Evolutionary conservation across 2,329 filamentous ascomycete species (phyloP).

Genomic region (Xylariaceae sp.): DNA sequence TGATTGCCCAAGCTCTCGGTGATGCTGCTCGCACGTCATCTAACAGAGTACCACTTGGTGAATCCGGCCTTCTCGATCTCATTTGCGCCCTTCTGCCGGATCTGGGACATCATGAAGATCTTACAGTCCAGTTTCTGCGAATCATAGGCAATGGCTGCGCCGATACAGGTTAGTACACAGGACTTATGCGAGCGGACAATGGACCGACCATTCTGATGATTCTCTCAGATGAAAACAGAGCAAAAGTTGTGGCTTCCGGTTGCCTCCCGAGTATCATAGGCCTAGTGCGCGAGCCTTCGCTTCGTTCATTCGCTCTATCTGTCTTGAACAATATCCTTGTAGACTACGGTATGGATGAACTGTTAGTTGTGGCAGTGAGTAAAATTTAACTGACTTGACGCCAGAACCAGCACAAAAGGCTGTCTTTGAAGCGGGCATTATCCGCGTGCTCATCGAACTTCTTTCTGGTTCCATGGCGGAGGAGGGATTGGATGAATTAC

Average conservation of each 20-base stretch:
- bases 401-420: slow-evolving; percentile 53
- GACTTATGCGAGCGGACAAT: neutral
- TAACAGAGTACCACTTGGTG: slow-evolving; percentile 53
- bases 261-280: slow-evolving; percentile 44
- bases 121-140: slow-evolving; percentile 52
- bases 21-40: slow-evolving; percentile 52
- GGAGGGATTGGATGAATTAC: slow-evolving; percentile 36
- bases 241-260: slow-evolving; percentile 46
- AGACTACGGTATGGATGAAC: slow-evolving; percentile 51
- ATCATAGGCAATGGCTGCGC: slow-evolving; percentile 59
- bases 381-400: slow-evolving; percentile 18
- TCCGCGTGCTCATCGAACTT: slow-evolving; percentile 44
- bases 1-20: slow-evolving; percentile 47
- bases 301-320: slow-evolving; percentile 50
- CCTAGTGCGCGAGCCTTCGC: slow-evolving; percentile 42
- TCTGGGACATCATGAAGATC: slow-evolving; percentile 35
- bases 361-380: neutral
- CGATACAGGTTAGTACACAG: slow-evolving; percentile 44
- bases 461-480: slow-evolving; percentile 42
- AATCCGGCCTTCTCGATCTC: slow-evolving; percentile 53
- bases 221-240: slow-evolving; percentile 52
- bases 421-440: slow-evolving; percentile 49
- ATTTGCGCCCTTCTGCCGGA: slow-evolving; percentile 45
- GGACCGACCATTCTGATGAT: slow-evolving; percentile 2
- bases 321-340: slow-evolving; percentile 59